A percentile compares a stretch with the other conserved stretches of the same genome.
Conservation (phyloP, 1,284 basidiomycete genomes). For the Kwoniella shivajii region DNA sequence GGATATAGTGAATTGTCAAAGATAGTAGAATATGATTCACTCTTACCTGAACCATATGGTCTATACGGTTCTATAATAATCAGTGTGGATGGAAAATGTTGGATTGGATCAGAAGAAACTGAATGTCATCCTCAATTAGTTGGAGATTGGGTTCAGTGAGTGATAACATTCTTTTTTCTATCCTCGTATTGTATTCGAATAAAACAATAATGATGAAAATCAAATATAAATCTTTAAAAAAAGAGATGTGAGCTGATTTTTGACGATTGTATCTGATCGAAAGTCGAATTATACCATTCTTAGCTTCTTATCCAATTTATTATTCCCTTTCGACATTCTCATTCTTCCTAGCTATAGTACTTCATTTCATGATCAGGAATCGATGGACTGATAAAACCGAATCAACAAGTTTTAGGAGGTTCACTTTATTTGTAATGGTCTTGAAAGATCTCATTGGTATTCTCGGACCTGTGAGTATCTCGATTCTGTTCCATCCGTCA, state of each 20-base stretch:
- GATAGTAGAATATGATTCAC: neutral
- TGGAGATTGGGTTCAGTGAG: slow-evolving; percentile 2
- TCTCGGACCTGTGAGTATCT: slow-evolving; percentile 1
- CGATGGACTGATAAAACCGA: neutral
- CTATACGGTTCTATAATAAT: neutral
- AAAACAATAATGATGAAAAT: neutral
- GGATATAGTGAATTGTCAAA: slow-evolving; percentile 59
- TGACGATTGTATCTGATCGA: neutral
- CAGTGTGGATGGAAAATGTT: slow-evolving; percentile 5
- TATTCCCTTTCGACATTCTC: slow-evolving; percentile 8
- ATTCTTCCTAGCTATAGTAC: neutral
- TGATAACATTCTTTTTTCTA: neutral
- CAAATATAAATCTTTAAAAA: neutral
- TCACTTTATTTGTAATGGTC: slow-evolving; percentile 5
- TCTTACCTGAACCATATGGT: neutral
- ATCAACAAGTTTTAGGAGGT: slow-evolving; percentile 4
- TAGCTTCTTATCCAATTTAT: slow-evolving; percentile 13
- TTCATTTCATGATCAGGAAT: neutral
- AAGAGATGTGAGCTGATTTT: neutral
- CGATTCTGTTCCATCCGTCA: neutral
- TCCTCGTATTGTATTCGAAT: no score
- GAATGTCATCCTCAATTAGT: slow-evolving; percentile 2
- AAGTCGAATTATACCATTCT: slow-evolving; percentile 12
- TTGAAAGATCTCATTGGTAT: slow-evolving; percentile 6
- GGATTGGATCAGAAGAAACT: neutral